These are phyloP conservation scores for Planoprotostelium fungivorum DNA, from an alignment of 78 protist species.

Conservation along the genomic window DNA sequence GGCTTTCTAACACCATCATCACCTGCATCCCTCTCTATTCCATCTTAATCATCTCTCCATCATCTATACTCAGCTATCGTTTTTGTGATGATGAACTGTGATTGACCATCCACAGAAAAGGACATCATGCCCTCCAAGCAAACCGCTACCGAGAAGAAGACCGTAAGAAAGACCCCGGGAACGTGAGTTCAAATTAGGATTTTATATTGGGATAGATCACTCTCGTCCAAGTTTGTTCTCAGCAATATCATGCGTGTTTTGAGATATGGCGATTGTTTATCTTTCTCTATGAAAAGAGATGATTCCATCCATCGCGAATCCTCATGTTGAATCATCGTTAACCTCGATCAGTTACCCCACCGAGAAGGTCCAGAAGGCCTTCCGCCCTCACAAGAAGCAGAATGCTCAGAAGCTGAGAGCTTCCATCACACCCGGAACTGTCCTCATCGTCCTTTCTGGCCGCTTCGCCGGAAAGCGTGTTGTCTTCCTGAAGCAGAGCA, in stretches of 20 bases:
- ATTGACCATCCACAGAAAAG: not conserved
- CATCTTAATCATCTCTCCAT: too few species aligned
- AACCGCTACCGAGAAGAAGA: not conserved
- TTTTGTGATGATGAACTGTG: not conserved
- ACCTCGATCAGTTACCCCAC: slow-evolving; percentile 15
- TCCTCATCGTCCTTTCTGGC: slow-evolving; percentile 96
- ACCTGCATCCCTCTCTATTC: too few species aligned
- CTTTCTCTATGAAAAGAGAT: too few species aligned
- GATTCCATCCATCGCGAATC: too few species aligned
- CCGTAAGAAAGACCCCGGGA: not conserved
- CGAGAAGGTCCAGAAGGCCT: slow-evolving; percentile 14
- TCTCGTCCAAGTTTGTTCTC: too few species aligned
- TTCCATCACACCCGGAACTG: slow-evolving; percentile 93
- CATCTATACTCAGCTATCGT: too few species aligned
- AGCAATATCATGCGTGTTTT: too few species aligned
- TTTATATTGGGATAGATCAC: too few species aligned
- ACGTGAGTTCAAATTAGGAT: not conserved
- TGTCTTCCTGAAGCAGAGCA: slow-evolving; percentile 90
- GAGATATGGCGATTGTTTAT: too few species aligned
- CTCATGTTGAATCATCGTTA: too few species aligned
- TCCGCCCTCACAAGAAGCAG: slow-evolving; percentile 14
- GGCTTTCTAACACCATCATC: too few species aligned
- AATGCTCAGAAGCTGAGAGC: slow-evolving; percentile 64
- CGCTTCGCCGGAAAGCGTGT: slow-evolving; percentile 93
- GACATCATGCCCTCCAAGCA: not conserved